Evolutionary conservation across 768 basidiomycete genomes (phyloP).

Genomic region (Rhizopogon roseolus): DNA sequence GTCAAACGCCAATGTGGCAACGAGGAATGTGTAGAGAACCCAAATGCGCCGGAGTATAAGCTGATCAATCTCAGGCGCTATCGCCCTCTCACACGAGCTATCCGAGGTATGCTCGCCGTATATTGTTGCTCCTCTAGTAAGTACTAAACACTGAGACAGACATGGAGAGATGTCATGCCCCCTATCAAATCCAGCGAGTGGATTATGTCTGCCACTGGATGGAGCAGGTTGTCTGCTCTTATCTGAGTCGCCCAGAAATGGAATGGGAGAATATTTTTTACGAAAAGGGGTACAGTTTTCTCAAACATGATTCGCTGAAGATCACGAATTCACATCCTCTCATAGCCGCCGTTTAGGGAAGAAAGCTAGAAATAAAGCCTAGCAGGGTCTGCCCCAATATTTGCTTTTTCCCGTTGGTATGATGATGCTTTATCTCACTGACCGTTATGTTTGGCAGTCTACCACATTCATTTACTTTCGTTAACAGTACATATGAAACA

Average conservation of each 20-base stretch:
- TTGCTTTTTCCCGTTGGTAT: background rate
- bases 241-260: conserved; percentile 20
- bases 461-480: background rate
- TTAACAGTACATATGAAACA: background rate
- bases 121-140: background rate
- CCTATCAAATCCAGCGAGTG: conserved; percentile 33
- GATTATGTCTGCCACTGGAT: conserved; percentile 38
- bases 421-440: background rate
- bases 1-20: conserved; percentile 29
- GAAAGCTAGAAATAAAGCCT: background rate
- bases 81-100: conserved; percentile 34
- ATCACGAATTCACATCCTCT: background rate
- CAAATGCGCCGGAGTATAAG: conserved; percentile 17
- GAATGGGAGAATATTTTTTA: conserved; percentile 24
- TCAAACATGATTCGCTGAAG: background rate
- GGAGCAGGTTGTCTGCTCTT: conserved; percentile 22
- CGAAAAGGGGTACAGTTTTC: conserved; percentile 20
- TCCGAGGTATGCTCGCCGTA: conserved; percentile 28
- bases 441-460: background rate
- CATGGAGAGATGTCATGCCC: conserved; percentile 43
- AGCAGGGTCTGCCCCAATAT: background rate
- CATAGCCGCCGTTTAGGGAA: background rate
- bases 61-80: conserved; percentile 37
- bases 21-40: conserved; percentile 20
- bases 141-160: conserved; percentile 22